phyloP scores from a whole-genome alignment of 1,139 yeast genomes.

The Sugiyamaella castrensis region DNA sequence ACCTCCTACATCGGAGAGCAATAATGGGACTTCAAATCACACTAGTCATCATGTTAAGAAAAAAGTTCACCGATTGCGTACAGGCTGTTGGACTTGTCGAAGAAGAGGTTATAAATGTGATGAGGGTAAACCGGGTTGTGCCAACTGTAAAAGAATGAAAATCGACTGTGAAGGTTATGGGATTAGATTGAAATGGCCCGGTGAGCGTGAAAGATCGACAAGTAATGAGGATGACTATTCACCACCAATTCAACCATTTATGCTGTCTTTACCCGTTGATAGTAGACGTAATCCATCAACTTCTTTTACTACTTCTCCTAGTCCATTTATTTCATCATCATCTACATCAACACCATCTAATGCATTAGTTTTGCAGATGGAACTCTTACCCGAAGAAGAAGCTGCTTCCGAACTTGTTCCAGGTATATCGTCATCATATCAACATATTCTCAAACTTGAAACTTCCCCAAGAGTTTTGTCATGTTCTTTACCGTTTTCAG shows the following conservation, averaged over 20 bases:
- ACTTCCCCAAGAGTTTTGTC: constrained; percentile 7
- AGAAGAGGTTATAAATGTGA: constrained; percentile 81
- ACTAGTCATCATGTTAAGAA: constrained; percentile 19
- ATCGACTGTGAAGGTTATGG: constrained; percentile 32
- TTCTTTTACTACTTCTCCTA: not conserved
- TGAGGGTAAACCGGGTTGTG: constrained; percentile 56
- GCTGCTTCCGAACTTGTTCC: constrained; percentile 13
- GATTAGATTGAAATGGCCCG: constrained; percentile 33
- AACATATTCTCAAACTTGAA: constrained; percentile 15
- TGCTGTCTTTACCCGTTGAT: constrained; percentile 3
- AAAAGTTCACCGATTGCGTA: constrained; percentile 29
- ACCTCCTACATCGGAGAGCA: constrained; percentile 1
- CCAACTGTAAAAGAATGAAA: constrained; percentile 24
- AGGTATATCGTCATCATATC: constrained; percentile 13
- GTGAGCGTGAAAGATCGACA: constrained; percentile 17
- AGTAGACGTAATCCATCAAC: not conserved
- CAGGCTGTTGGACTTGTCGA: constrained; percentile 78
- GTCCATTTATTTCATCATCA: not conserved
- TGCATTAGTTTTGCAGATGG: constrained; percentile 1
- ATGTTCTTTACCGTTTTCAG: constrained; percentile 10
- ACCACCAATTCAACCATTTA: constrained; percentile 1
- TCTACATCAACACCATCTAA: not conserved
- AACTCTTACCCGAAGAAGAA: constrained; percentile 6
- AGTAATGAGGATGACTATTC: constrained; percentile 5
- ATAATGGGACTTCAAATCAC: too few relatives aligned